These are phyloP conservation scores for Meyerozyma smithsonii DNA, from an alignment of 1,139 yeast genomes.

Conservation along the genomic window DNA sequence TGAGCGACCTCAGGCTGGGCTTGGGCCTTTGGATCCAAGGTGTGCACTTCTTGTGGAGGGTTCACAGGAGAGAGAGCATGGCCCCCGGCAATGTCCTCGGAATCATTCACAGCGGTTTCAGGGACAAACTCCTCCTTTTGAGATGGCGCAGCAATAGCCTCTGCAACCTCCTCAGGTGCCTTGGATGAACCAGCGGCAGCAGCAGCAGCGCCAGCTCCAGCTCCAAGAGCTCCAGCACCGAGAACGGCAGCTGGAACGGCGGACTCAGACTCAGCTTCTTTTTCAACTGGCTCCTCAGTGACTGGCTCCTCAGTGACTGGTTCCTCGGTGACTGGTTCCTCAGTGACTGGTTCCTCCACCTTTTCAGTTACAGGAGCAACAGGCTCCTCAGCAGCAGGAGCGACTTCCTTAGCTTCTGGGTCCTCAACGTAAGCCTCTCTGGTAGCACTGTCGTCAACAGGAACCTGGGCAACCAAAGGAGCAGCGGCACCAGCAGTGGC, in stretches of 20 bases:
- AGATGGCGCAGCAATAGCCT: slow-evolving; percentile 6
- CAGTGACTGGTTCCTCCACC: neutral
- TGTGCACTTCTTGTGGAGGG: neutral
- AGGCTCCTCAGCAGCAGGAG: neutral
- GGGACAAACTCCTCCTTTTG: slow-evolving; percentile 10
- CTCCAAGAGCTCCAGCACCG: slow-evolving; percentile 5
- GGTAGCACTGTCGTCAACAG: slow-evolving; percentile 4
- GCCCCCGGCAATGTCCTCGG: slow-evolving; percentile 5
- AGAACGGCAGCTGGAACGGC: slow-evolving; percentile 4
- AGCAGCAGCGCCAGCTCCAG: slow-evolving; percentile 2
- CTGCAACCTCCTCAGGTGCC: neutral
- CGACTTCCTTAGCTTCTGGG: slow-evolving; percentile 4
- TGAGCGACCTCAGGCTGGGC: slow-evolving; percentile 6
- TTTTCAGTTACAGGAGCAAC: slow-evolving; percentile 3
- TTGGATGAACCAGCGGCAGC: neutral
- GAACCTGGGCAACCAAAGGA: slow-evolving; percentile 2
- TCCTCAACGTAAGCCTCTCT: slow-evolving; percentile 6
- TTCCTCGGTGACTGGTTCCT: neutral
- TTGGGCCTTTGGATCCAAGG: slow-evolving; percentile 3
- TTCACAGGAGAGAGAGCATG: neutral
- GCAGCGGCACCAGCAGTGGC: slow-evolving; percentile 10
- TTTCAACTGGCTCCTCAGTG: slow-evolving; percentile 3
- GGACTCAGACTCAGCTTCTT: slow-evolving; percentile 2
- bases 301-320: neutral
- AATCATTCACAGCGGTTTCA: slow-evolving; percentile 8